Evolutionary conservation across 331 rosid genomes (phyloP).

Genomic region (Acacia pycnantha): DNA sequence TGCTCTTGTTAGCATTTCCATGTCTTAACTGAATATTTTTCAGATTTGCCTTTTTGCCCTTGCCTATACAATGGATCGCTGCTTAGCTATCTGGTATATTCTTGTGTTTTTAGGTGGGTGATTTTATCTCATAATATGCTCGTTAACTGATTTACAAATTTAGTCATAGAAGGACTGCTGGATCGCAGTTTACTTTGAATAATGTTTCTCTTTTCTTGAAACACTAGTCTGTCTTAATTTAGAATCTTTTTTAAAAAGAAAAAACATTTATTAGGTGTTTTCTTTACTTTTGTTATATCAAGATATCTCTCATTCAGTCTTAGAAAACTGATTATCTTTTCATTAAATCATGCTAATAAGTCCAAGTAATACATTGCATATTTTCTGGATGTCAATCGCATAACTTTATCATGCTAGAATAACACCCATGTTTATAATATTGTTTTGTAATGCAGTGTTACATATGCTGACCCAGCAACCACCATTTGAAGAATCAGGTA

Average conservation of each 20-base stretch:
- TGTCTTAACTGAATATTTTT: conserved; percentile 31
- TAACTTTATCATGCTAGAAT: conserved; percentile 18
- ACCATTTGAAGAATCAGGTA: conserved; percentile 72
- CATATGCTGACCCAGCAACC: conserved; percentile 83
- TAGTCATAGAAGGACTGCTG: neutral
- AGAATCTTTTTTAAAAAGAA: neutral
- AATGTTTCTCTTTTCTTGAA: conserved; percentile 11
- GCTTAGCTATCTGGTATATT: conserved; percentile 72
- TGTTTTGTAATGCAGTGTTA: conserved; percentile 57
- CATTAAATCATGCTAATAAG: conserved; percentile 1
- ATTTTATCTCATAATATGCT: conserved; percentile 24
- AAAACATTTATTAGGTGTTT: neutral
- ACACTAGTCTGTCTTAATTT: conserved; percentile 9
- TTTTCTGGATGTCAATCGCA: conserved; percentile 12
- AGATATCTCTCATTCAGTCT: conserved; percentile 1
- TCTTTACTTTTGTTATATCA: neutral
- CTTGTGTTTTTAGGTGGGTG: conserved; percentile 66
- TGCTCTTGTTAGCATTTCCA: conserved; percentile 22
- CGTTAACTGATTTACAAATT: neutral
- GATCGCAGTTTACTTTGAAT: conserved; percentile 2
- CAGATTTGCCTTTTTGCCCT: conserved; percentile 77
- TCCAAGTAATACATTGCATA: neutral
- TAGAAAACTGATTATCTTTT: conserved; percentile 19
- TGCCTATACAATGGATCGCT: conserved; percentile 68
- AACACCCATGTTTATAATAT: conserved; percentile 18